A percentile compares a stretch with the other conserved stretches of the same genome.
These are phyloP conservation scores for Rhexocercosporidium sp. DNA, from an alignment of 2,329 filamentous ascomycete species.

Conservation along the genomic window DNA sequence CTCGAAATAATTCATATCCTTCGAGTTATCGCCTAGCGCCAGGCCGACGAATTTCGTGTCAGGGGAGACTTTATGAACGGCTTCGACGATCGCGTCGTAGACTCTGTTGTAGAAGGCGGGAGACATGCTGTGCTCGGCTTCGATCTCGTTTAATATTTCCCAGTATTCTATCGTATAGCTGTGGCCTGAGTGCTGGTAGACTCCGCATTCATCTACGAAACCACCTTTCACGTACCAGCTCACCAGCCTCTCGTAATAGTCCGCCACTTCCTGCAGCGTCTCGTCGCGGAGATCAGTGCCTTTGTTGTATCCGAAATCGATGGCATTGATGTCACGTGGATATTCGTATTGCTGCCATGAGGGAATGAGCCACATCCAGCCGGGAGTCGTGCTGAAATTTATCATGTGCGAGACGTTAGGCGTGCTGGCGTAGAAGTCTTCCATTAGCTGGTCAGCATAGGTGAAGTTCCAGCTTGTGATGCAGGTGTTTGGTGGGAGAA, in stretches of 20 bases:
- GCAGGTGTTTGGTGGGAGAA: not conserved
- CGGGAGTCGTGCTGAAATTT: constrained; percentile 15
- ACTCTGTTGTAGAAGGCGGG: constrained; percentile 6
- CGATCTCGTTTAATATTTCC: constrained; percentile 15
- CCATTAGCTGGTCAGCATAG: constrained; percentile 11
- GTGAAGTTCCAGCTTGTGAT: constrained; percentile 15
- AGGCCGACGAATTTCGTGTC: constrained; percentile 14
- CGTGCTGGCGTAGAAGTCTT: constrained; percentile 12
- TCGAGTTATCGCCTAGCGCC: constrained; percentile 11
- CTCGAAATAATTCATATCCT: constrained; percentile 1
- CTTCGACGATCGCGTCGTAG: constrained; percentile 3
- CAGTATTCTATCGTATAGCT: constrained; percentile 16
- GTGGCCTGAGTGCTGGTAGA: constrained; percentile 11
- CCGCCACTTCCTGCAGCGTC: not conserved
- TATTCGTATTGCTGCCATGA: not conserved
- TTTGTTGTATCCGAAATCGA: constrained; percentile 16
- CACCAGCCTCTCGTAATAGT: constrained; percentile 13
- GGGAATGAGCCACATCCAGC: constrained; percentile 16
- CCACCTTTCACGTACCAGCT: constrained; percentile 13
- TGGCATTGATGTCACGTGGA: constrained; percentile 12
- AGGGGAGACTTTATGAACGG: constrained; percentile 1
- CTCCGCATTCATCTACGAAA: constrained; percentile 12
- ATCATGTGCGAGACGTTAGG: constrained; percentile 17
- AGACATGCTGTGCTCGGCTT: constrained; percentile 14
- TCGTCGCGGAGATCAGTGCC: constrained; percentile 7